Conservation (phyloP, 371 early-diverging fungal genomes). For the Sporodiniella umbellata region DNA sequence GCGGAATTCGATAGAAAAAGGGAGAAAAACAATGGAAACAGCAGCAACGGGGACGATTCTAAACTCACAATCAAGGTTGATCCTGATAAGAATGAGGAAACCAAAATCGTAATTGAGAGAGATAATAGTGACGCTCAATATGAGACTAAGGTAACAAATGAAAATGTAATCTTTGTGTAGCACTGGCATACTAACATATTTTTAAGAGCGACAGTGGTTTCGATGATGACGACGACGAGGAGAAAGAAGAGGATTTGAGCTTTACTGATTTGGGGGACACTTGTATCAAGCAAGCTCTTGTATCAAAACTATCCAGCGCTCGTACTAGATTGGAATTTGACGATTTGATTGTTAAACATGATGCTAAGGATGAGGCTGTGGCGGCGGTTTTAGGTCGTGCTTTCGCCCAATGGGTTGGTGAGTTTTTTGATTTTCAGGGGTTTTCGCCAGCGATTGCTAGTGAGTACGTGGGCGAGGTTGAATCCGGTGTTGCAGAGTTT, state of each 20-base stretch:
- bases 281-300: constrained; percentile 53
- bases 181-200: too few species aligned
- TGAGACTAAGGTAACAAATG: too few species aligned
- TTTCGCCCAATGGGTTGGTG: constrained; percentile 36
- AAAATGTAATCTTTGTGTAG: too few species aligned
- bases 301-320: constrained; percentile 52
- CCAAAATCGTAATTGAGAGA: too few species aligned
- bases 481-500: constrained; percentile 29
- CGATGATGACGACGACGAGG: constrained; percentile 10
- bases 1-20: neutral
- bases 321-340: constrained; percentile 55
- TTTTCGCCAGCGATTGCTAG: constrained; percentile 3
- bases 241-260: constrained; percentile 13
- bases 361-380: constrained; percentile 41
- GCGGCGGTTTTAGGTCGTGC: constrained; percentile 34
- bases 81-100: neutral
- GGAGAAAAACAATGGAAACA: too few species aligned
- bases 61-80: neutral
- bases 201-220: too few species aligned
- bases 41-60: neutral
- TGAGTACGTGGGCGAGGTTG: constrained; percentile 18
- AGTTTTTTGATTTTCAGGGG: constrained; percentile 8
- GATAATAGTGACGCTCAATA: too few species aligned
- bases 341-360: constrained; percentile 56
- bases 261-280: constrained; percentile 50